Conservation (phyloP, 75 land plant species). For the Picea glauca region DNA sequence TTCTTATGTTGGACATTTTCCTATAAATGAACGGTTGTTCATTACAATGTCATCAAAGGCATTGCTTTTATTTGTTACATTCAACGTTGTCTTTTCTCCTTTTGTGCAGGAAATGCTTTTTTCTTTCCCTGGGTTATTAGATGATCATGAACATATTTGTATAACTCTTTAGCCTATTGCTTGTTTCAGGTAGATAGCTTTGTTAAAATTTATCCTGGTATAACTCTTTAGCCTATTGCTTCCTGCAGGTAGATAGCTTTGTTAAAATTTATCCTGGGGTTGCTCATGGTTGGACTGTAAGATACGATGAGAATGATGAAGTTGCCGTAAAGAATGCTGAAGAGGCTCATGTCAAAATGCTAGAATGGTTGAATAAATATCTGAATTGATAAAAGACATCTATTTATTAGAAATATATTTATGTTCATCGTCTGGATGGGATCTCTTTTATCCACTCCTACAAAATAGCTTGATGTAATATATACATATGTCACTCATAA, state of each 20-base stretch:
- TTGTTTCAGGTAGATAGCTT: conserved; percentile 33
- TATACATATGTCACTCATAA: too few species aligned
- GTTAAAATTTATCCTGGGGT: conserved; percentile 36
- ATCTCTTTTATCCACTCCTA: too few species aligned
- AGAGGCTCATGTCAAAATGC: conserved; percentile 41
- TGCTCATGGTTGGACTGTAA: conserved; percentile 50
- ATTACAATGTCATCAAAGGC: background rate
- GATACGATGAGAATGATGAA: conserved; percentile 29
- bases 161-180: conserved; percentile 1
- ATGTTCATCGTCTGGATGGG: too few species aligned
- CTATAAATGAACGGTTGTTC: background rate
- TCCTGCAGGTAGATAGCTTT: conserved; percentile 34
- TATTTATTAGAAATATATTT: too few species aligned
- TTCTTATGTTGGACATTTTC: too few species aligned
- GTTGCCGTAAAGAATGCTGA: conserved; percentile 31
- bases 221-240: too few species aligned
- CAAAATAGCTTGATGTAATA: too few species aligned
- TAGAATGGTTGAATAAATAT: conserved; percentile 33
- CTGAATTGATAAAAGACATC: too few species aligned
- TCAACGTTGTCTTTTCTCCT: background rate
- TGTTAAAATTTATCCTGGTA: conserved; percentile 30
- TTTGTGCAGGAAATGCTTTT: background rate
- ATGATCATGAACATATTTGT: background rate
- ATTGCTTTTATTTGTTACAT: background rate
- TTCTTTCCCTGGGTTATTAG: background rate